Conservation (phyloP, 2,329 filamentous ascomycete species). For the Thermomyces lanuginosus region DNA sequence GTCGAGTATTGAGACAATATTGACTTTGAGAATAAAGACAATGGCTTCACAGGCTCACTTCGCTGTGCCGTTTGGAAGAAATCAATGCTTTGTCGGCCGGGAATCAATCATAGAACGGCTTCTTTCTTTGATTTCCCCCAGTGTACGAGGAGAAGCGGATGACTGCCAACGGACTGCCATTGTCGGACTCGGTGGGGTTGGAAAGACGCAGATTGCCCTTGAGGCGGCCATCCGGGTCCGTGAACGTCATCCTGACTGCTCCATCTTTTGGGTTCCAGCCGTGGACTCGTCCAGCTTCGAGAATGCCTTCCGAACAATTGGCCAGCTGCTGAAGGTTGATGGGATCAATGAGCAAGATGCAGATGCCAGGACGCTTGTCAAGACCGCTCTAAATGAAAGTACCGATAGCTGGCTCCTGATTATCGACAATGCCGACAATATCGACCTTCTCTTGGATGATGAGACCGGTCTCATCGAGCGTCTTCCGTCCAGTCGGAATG, state of each 20-base stretch:
- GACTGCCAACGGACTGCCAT: conserved; percentile 5
- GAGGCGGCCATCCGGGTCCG: conserved; percentile 5
- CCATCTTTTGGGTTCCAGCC: conserved; percentile 3
- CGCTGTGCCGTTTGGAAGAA: conserved; percentile 7
- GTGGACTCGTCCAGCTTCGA: neutral
- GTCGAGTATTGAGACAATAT: no score
- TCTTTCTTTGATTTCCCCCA: neutral
- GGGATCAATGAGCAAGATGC: neutral
- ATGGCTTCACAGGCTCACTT: no score
- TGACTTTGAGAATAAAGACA: no score
- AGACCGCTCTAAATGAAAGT: conserved; percentile 7
- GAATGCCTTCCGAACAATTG: conserved; percentile 1
- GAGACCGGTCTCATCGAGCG: conserved; percentile 8
- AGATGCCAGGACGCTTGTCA: conserved; percentile 2
- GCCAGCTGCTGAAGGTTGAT: conserved; percentile 8
- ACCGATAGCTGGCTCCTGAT: conserved; percentile 13
- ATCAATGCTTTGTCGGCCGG: conserved; percentile 9
- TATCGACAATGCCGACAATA: conserved; percentile 17
- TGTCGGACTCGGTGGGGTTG: conserved; percentile 8
- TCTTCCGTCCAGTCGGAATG: conserved; percentile 8
- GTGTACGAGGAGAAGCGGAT: conserved; percentile 4
- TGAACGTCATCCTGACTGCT: neutral
- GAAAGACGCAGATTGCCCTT: conserved; percentile 8
- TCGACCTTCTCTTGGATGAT: conserved; percentile 3
- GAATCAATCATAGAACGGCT: neutral